Percentiles rank a stretch among this genome's conserved stretches.
Evolutionary conservation across 2,329 filamentous ascomycete species (phyloP).

Genomic region (Bipolaris victoriae): DNA sequence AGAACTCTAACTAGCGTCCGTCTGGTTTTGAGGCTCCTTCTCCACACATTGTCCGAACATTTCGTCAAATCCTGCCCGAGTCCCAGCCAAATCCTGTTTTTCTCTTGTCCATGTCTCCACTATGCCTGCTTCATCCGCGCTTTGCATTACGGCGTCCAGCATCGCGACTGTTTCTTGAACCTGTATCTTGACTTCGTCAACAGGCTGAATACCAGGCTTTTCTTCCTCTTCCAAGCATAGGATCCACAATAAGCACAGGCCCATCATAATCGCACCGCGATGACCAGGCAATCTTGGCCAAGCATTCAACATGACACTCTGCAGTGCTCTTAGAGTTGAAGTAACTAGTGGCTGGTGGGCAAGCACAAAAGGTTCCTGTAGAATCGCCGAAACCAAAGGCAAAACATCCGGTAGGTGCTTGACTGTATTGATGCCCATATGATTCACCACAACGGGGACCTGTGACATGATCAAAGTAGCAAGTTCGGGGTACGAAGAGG

Average conservation of each 20-base stretch:
- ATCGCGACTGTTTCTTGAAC: conserved; percentile 36
- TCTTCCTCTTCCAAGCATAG: conserved; percentile 28
- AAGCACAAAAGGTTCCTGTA: conserved; percentile 72
- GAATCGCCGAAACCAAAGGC: conserved; percentile 67
- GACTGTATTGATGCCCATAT: conserved; percentile 66
- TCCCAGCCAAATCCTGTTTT: conserved; percentile 18
- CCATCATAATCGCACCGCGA: conserved; percentile 68
- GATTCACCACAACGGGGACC: conserved; percentile 57
- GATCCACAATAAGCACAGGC: conserved; percentile 54
- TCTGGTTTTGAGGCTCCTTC: not conserved
- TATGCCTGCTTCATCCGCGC: conserved; percentile 17
- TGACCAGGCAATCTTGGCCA: conserved; percentile 73
- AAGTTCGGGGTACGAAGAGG: conserved; percentile 61
- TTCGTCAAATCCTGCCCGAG: conserved; percentile 8
- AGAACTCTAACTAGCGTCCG: not conserved
- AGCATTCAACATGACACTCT: conserved; percentile 64
- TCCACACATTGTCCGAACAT: conserved; percentile 21
- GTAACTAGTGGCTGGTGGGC: conserved; percentile 61
- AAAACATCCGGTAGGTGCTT: conserved; percentile 75
- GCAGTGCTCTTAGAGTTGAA: conserved; percentile 61
- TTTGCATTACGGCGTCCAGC: conserved; percentile 32
- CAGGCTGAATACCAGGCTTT: conserved; percentile 24
- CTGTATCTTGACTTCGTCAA: conserved; percentile 22
- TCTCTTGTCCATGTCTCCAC: conserved; percentile 23
- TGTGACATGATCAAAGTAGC: conserved; percentile 63